Base-by-base conservation (phyloP, 495 filamentous ascomycete genomes). In the Chaetomium cochliodes region DNA sequence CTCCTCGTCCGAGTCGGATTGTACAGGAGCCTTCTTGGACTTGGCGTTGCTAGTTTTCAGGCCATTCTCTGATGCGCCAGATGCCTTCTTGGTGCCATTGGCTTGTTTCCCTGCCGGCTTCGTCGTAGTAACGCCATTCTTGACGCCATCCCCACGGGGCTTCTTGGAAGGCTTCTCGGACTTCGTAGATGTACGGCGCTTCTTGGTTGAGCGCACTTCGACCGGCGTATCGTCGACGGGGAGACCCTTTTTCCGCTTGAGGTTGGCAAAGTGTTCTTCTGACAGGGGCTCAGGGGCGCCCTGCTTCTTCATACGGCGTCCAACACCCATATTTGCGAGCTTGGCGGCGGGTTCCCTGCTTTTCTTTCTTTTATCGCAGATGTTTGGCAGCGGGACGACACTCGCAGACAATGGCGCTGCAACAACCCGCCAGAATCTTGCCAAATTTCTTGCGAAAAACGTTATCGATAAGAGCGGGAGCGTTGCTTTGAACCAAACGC, bases 291-390 rank as follows among this genome's bases (percentile, higher is more conserved):
- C 84, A 37, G 96, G 96, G 65, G 90, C 84, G 42, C 92, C 96
- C 81, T 98, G 94, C 79, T 98, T 97, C 74, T 90, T 88, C 88
- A 97, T 93, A 67, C 94, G 92, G 70, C 92, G 90, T 67, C 92
- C 90, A 63, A 85, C 81, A 78, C 93, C 93, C 93, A 97, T 97
- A 74, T 76, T 87, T 33, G 56, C 63, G 64, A 59, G 52, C 64
- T 58, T 66, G 58, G 30, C 2, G n/a, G 33, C 26, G 37, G 55
- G 16, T 59, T 41, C 44, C 54, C 20, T 53, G 52, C 50, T 58
- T 42, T 30, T 30, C 6, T 6, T 6, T 2, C 6, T 37, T 22
- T 64, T 42, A 28, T 51, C 16, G 54, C 37, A 42, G 39, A 11
- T 52, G 28, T 58, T 50, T 51, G 62, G 44, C 59, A 42, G 47